These are phyloP conservation scores for Hygrophoropsis aurantiaca DNA, from an alignment of 768 basidiomycete genomes.

Conservation along the genomic window DNA sequence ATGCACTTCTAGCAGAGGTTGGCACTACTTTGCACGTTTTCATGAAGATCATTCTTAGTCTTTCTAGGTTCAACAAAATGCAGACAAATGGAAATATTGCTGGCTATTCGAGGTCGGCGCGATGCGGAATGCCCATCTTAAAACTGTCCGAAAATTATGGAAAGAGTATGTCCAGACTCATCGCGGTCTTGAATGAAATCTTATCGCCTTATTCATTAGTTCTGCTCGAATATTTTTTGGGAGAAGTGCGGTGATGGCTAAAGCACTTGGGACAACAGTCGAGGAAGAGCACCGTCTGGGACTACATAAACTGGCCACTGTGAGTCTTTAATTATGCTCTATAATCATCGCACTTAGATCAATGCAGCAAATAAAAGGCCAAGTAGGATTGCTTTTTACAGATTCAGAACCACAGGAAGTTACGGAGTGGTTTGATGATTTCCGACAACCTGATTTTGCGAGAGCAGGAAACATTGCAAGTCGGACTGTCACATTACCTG, in stretches of 20 bases:
- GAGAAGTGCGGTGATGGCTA: conserved; percentile 87
- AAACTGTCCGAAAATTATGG: conserved; percentile 93
- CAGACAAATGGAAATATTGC: conserved; percentile 91
- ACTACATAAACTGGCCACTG: conserved; percentile 76
- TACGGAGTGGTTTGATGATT: conserved; percentile 91
- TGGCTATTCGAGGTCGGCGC: conserved; percentile 95
- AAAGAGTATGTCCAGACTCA: conserved; percentile 65
- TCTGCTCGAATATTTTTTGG: conserved; percentile 92
- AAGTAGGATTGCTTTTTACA: conserved; percentile 92
- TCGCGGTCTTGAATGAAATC: background rate
- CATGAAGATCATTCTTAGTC: conserved; percentile 3
- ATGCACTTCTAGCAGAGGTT: conserved; percentile 77
- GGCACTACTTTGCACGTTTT: conserved; percentile 16
- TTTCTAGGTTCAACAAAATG: conserved; percentile 71
- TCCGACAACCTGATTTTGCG: conserved; percentile 87
- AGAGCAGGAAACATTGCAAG: conserved; percentile 81
- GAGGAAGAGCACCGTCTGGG: conserved; percentile 86
- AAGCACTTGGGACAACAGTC: conserved; percentile 84
- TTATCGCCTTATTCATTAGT: conserved; percentile 36
- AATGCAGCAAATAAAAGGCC: conserved; percentile 86
- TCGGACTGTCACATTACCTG: conserved; percentile 72
- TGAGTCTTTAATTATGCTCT: conserved; percentile 31
- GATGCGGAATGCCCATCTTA: conserved; percentile 92
- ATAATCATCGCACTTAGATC: background rate
- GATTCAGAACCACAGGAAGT: conserved; percentile 89